Conservation (phyloP, 2,329 filamentous ascomycete genomes). For the Colletotrichum sp. region DNA sequence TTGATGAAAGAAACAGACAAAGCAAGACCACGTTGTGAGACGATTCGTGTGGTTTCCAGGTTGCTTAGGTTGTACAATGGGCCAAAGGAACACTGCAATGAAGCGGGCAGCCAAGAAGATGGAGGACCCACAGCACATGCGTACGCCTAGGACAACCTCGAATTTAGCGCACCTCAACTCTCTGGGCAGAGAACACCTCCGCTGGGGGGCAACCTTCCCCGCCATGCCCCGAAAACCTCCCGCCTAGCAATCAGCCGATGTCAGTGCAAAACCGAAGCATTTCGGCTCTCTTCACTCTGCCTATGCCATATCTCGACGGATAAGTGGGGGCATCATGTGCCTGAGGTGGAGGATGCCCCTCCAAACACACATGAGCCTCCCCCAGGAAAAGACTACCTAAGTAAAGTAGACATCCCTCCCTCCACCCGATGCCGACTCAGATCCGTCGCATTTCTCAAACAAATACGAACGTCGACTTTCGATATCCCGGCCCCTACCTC, state of each 20-base stretch:
- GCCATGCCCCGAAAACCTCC: not conserved
- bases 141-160: not conserved
- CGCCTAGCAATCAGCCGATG: not conserved
- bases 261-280: not conserved
- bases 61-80: not conserved
- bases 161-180: not conserved
- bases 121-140: not conserved
- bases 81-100: not conserved
- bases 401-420: not conserved
- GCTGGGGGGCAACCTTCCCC: not conserved
- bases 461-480: not conserved
- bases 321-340: not conserved
- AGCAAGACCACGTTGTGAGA: not conserved
- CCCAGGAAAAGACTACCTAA: not conserved
- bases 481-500: not conserved
- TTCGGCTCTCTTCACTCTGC: not conserved
- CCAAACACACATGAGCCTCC: not conserved
- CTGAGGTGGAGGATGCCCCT: not conserved
- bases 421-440: not conserved
- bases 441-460: slow-evolving; percentile 10
- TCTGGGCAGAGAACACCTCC: not conserved
- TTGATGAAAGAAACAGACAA: not conserved
- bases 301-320: not conserved
- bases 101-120: not conserved
- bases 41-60: not conserved